Percentiles rank a stretch among this genome's conserved stretches.
Conservation (phyloP, 306 rosid genomes). For the Casuarina equisetifolia region DNA sequence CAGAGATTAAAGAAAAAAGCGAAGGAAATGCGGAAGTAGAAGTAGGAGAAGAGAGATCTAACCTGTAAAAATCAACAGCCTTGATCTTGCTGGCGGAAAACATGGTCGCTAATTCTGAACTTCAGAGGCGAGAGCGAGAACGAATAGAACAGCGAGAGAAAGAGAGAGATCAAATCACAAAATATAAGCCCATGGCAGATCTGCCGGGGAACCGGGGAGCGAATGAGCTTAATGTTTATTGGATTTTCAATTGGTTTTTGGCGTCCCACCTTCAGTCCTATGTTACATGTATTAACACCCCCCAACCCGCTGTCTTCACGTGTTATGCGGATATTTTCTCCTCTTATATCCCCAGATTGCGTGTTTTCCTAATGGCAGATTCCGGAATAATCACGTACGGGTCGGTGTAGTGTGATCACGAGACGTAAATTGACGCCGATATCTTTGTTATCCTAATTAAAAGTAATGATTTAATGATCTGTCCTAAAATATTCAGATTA, state of each 20-base stretch:
- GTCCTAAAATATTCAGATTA: too few species aligned
- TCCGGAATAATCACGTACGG: background rate
- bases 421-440: too few species aligned
- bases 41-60: slow-evolving; percentile 31
- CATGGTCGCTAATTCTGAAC: slow-evolving; percentile 48
- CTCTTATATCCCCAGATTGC: background rate
- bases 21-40: slow-evolving; percentile 17
- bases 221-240: background rate
- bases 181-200: slow-evolving; percentile 36
- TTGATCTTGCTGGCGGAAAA: slow-evolving; percentile 77
- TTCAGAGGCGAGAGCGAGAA: slow-evolving; percentile 1
- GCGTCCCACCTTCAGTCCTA: background rate
- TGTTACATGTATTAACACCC: background rate
- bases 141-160: slow-evolving; percentile 15
- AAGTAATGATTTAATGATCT: too few species aligned
- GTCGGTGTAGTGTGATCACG: too few species aligned
- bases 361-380: background rate
- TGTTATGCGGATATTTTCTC: background rate
- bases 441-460: too few species aligned
- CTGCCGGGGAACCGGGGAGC: slow-evolving; percentile 21
- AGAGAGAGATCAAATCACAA: slow-evolving; percentile 31
- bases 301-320: background rate
- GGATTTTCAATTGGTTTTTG: background rate
- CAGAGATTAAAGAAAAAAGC: background rate
- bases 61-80: slow-evolving; percentile 97